Evolutionary conservation across 805 yeast genomes (phyloP).

Genomic region (Allodekkera sacchari): DNA sequence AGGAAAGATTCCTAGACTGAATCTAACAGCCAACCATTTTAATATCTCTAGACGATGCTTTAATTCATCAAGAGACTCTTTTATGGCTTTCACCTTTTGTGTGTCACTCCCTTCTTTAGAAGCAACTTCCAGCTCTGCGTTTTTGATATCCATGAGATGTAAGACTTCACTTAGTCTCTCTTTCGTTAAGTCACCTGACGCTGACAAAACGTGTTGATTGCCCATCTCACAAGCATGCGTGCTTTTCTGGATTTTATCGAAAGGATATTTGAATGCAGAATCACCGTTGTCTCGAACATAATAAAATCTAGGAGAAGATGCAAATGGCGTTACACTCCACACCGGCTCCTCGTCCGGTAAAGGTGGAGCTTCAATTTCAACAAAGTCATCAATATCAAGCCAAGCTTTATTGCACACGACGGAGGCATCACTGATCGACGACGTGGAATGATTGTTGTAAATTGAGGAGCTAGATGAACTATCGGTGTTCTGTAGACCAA

Average conservation of each 20-base stretch:
- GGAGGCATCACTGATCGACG: slow-evolving; percentile 7
- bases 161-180: slow-evolving; percentile 30
- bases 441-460: slow-evolving; percentile 14
- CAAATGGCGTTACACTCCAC: slow-evolving; percentile 46
- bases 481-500: slow-evolving; percentile 16
- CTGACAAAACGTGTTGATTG: slow-evolving; percentile 43
- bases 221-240: slow-evolving; percentile 65
- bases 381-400: slow-evolving; percentile 70
- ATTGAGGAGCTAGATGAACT: slow-evolving; percentile 9
- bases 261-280: slow-evolving; percentile 41
- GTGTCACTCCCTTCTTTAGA: slow-evolving; percentile 6
- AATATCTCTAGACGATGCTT: slow-evolving; percentile 21
- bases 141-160: slow-evolving; percentile 26
- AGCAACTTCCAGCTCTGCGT: slow-evolving; percentile 17
- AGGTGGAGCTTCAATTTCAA: slow-evolving; percentile 53
- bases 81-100: slow-evolving; percentile 15
- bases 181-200: slow-evolving; percentile 40
- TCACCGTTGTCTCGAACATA: slow-evolving; percentile 47
- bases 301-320: slow-evolving; percentile 48
- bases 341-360: slow-evolving; percentile 27
- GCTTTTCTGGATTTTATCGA: slow-evolving; percentile 41
- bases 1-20: slow-evolving; percentile 20
- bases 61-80: slow-evolving; percentile 22
- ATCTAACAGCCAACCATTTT: slow-evolving; percentile 15
- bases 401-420: slow-evolving; percentile 30